phyloP scores from a whole-genome alignment of 495 filamentous ascomycete species.

The Penicillium dipodomyicola region DNA sequence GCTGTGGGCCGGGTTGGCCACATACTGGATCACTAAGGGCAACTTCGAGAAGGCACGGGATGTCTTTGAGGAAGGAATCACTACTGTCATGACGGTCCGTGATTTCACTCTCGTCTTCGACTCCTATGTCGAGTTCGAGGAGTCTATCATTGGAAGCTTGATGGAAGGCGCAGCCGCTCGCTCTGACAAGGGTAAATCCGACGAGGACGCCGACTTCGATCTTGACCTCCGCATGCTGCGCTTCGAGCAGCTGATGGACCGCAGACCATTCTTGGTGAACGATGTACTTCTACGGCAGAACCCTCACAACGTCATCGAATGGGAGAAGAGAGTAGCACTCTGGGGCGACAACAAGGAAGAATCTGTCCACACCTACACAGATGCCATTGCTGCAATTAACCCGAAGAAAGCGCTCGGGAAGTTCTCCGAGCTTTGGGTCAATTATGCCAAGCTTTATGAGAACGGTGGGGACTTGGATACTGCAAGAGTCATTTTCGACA shows the following conservation, averaged over 20 bases:
- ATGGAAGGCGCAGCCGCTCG: constrained; percentile 85
- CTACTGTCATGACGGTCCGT: constrained; percentile 97
- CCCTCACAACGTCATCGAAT: constrained; percentile 93
- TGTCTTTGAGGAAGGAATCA: constrained; percentile 94
- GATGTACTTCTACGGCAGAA: constrained; percentile 95
- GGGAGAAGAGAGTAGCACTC: constrained; percentile 91
- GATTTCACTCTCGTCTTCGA: constrained; percentile 98
- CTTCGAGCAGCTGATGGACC: constrained; percentile 97
- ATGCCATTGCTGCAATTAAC: constrained; percentile 87
- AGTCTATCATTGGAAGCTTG: constrained; percentile 85
- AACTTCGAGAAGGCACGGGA: constrained; percentile 91
- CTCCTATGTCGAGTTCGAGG: constrained; percentile 94
- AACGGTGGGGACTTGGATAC: constrained; percentile 79
- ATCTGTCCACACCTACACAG: constrained; percentile 91
- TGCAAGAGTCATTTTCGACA: constrained; percentile 91
- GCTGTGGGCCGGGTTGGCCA: constrained; percentile 93
- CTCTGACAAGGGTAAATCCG: constrained; percentile 73
- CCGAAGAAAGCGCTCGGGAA: constrained; percentile 94
- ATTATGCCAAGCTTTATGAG: constrained; percentile 98
- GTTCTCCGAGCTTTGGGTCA: constrained; percentile 94
- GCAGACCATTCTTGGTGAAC: constrained; percentile 93
- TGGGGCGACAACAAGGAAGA: constrained; percentile 94
- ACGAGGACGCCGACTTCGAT: constrained; percentile 90
- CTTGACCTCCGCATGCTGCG: constrained; percentile 96
- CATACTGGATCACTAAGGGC: constrained; percentile 93